Conservation (phyloP, 345 rosid species). For the Eucalyptus tenuipes region DNA sequence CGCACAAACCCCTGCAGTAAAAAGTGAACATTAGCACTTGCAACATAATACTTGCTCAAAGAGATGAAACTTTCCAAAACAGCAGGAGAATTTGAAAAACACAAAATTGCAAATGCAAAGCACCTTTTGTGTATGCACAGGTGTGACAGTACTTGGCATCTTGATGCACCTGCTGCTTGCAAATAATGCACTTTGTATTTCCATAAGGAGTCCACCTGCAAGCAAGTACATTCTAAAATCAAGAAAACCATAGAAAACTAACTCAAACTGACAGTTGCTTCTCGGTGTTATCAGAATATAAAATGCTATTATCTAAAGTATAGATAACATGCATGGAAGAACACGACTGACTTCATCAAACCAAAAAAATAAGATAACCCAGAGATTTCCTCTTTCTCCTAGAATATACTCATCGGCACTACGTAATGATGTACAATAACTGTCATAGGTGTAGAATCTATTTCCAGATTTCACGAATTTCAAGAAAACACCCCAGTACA, state of each 20-base stretch:
- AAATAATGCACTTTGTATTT: slow-evolving; percentile 79
- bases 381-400: background rate
- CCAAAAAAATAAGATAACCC: background rate
- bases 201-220: slow-evolving; percentile 91
- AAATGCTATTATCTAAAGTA: background rate
- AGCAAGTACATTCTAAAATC: background rate
- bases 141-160: slow-evolving; percentile 96
- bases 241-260: background rate
- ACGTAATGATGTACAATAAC: background rate
- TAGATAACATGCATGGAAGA: background rate
- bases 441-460: background rate
- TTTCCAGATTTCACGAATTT: background rate
- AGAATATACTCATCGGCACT: background rate
- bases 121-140: slow-evolving; percentile 96
- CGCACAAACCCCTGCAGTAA: slow-evolving; percentile 73
- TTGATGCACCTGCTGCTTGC: slow-evolving; percentile 99
- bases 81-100: background rate
- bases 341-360: background rate
- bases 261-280: background rate
- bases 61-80: background rate
- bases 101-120: background rate
- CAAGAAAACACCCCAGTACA: background rate
- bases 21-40: background rate
- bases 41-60: background rate
- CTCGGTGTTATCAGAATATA: background rate